phyloP scores from a whole-genome alignment of 2,329 filamentous ascomycete genomes.

The Lachnellula arida region DNA sequence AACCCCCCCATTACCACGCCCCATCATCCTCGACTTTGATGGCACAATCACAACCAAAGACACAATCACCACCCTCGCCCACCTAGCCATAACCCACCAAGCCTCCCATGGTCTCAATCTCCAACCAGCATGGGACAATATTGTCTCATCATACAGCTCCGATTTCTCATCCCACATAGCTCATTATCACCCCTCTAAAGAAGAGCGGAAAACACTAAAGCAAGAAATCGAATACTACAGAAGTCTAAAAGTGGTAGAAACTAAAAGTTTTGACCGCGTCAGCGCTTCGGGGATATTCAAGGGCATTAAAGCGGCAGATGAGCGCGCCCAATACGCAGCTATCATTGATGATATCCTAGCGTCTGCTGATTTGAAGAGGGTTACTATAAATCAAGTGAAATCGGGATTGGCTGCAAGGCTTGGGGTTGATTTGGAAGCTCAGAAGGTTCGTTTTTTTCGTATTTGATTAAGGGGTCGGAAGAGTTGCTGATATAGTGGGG shows the following conservation, averaged over 20 bases:
- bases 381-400: slow-evolving; percentile 7
- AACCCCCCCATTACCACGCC: not conserved
- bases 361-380: slow-evolving; percentile 7
- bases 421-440: no score
- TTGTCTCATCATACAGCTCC: slow-evolving; percentile 18
- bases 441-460: no score
- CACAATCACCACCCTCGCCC: slow-evolving; percentile 22
- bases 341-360: not conserved
- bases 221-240: slow-evolving; percentile 20
- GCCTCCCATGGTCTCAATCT: slow-evolving; percentile 5
- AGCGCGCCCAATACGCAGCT: not conserved
- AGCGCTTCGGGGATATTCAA: slow-evolving; percentile 24
- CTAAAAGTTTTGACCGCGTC: slow-evolving; percentile 23
- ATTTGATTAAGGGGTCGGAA: no score
- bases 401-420: no score
- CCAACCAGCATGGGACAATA: slow-evolving; percentile 3
- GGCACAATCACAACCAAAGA: slow-evolving; percentile 31
- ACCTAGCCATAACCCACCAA: slow-evolving; percentile 14
- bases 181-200: slow-evolving; percentile 15
- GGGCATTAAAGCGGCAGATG: slow-evolving; percentile 7
- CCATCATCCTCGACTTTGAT: slow-evolving; percentile 30
- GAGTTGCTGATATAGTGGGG: no score
- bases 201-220: slow-evolving; percentile 14
- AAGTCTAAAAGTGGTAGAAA: slow-evolving; percentile 22
- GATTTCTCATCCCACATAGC: slow-evolving; percentile 15